Evolutionary conservation across 371 early-diverging fungal genomes (phyloP).

Genomic region (Syncephalis plumigaleata): DNA sequence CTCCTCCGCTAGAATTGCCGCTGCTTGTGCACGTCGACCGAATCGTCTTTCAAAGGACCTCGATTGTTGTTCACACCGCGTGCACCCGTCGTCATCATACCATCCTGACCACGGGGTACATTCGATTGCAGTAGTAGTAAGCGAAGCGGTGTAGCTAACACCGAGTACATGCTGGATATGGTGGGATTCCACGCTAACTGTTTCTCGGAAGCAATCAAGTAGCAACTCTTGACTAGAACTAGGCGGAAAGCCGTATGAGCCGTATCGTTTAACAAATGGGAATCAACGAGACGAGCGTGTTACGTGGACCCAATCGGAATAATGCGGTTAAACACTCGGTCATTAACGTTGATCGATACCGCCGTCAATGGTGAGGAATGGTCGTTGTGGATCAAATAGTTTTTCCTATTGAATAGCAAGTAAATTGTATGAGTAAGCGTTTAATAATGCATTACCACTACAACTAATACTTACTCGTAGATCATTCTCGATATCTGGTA

Average conservation of each 20-base stretch:
- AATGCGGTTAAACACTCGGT: conserved; percentile 59
- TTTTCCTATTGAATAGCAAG: conserved; percentile 17
- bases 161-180: conserved; percentile 38
- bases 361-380: conserved; percentile 30
- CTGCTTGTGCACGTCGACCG: conserved; percentile 13
- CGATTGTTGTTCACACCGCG: not conserved
- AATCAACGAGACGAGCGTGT: conserved; percentile 41
- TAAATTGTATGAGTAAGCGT: not conserved
- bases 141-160: conserved; percentile 46
- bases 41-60: conserved; percentile 13
- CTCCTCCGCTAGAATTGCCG: conserved; percentile 19
- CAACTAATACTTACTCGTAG: conserved; percentile 23
- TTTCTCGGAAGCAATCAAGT: conserved; percentile 46
- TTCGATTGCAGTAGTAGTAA: conserved; percentile 38
- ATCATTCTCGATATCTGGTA: conserved; percentile 58
- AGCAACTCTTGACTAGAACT: conserved; percentile 57
- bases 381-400: conserved; percentile 38
- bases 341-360: conserved; percentile 40
- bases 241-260: conserved; percentile 52
- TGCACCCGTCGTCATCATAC: not conserved
- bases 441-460: not conserved
- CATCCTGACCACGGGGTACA: conserved; percentile 18
- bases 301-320: conserved; percentile 51
- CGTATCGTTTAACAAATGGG: conserved; percentile 45
- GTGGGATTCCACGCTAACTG: conserved; percentile 59